Evolutionary conservation across 2,329 filamentous ascomycete genomes (phyloP), one percentile per base, ranked within the genome.

Genomic region (Aspergillus persii): DNA sequence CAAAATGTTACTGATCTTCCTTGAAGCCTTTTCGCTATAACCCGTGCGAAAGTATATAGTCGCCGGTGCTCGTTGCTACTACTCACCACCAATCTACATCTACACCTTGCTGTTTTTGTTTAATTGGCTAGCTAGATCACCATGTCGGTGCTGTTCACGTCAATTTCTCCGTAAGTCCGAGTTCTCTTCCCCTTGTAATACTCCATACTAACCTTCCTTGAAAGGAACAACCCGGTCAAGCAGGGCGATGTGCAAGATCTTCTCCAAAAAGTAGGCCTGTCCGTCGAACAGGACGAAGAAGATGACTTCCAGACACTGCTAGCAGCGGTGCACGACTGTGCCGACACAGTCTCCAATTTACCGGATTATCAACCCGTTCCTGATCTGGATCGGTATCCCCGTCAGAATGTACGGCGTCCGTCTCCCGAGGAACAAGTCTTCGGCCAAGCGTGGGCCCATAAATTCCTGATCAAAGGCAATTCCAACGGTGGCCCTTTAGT

Each of bases 381-480:
- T 1, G 76, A 83, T 53, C 63, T 70, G n/a, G 65, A 74, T 3
- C 72, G 66, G 11, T 83, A 80, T 56, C 80, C 80, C 0, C 78
- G 82, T 36, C 68, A 79, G 50, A 70, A 80, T 52, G 55, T 84
- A 1, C 76, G 69, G n/a, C 72, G 74, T 7, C 77, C 81, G 26
- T 54, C 53, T 0, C 59, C 63, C 15, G 69, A 73, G 31, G 80
- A 79, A 47, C 79, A 84, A 55, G 76, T 71, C 3, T 76, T 78
- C 15, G 81, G 81, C 0, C 72, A 79, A 61, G 81, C 81, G 0
- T 84, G 82, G 81, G 81, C 81, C 1, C 80, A 83, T 63, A 79
- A 74, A 44, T 82, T 82, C 50, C 69, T 76, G 3, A 82, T 84
- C 48, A 69, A 69, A 49, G 79, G 69, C 29, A 71, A 69, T 27